Conservation (phyloP, 352 stramenopile genomes). For the Halophytophthora batemanensis region DNA sequence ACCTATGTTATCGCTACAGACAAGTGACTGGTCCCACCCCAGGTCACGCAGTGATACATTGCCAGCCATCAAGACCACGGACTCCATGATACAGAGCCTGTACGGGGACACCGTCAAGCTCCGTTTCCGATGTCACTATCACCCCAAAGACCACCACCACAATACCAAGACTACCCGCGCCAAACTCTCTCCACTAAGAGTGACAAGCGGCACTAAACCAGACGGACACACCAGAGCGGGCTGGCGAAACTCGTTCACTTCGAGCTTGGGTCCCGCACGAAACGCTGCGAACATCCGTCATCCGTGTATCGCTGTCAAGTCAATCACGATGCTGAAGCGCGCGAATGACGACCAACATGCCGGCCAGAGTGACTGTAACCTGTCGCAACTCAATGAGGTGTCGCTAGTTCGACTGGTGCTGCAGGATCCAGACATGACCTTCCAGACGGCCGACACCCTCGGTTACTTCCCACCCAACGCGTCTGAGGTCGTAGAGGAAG, state of each 20-base stretch:
- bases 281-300: constrained; percentile 5
- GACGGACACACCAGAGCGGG: no score
- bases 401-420: constrained; percentile 55
- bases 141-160: no score
- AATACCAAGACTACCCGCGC: no score
- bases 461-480: constrained; percentile 80
- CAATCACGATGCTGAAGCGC: constrained; percentile 5
- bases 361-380: neutral
- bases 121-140: no score
- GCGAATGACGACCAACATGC: neutral
- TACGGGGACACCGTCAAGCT: no score
- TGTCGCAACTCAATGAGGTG: constrained; percentile 9
- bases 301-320: constrained; percentile 8
- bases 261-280: neutral
- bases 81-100: no score
- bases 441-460: constrained; percentile 83
- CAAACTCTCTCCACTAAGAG: no score
- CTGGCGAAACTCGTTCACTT: neutral
- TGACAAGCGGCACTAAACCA: no score
- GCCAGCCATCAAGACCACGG: no score
- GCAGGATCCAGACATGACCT: constrained; percentile 47
- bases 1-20: no score
- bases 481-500: constrained; percentile 48
- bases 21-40: no score
- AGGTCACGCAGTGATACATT: no score